Evolutionary conservation across 202 grass and related monocot species (phyloP).

Genomic region (Hordeum pubiflorum): DNA sequence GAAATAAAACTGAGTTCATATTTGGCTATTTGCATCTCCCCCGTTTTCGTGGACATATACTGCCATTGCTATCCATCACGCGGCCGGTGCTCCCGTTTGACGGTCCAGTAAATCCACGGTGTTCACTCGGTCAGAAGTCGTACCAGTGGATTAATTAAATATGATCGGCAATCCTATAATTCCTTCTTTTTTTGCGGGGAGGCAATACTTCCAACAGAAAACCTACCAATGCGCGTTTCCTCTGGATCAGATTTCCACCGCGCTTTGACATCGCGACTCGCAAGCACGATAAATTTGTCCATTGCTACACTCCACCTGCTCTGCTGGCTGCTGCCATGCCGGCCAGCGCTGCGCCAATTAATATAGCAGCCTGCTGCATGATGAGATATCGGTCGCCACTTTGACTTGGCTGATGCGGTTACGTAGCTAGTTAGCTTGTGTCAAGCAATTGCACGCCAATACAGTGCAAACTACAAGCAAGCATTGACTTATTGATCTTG

Average conservation of each 20-base stretch:
- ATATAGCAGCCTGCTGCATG: background rate
- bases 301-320: background rate
- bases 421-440: background rate
- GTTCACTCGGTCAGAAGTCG: background rate
- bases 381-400: background rate
- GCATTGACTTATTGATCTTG: background rate
- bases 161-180: background rate
- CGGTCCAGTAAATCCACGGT: background rate
- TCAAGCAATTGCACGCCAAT: background rate
- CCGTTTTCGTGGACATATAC: background rate
- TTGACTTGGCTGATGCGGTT: background rate
- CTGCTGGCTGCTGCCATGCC: background rate
- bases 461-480: background rate
- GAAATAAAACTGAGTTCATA: background rate
- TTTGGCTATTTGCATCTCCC: background rate
- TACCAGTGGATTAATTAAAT: background rate
- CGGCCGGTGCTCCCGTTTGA: background rate
- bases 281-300: background rate
- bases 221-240: background rate
- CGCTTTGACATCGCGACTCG: background rate
- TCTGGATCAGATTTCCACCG: background rate
- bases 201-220: background rate
- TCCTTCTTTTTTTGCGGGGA: too few species aligned
- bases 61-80: background rate
- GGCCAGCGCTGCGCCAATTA: background rate